Percentiles rank a stretch among this genome's conserved stretches.
These are phyloP conservation scores for Cornus controversa DNA, from an alignment of 148 eudicot species.

Conservation along the genomic window DNA sequence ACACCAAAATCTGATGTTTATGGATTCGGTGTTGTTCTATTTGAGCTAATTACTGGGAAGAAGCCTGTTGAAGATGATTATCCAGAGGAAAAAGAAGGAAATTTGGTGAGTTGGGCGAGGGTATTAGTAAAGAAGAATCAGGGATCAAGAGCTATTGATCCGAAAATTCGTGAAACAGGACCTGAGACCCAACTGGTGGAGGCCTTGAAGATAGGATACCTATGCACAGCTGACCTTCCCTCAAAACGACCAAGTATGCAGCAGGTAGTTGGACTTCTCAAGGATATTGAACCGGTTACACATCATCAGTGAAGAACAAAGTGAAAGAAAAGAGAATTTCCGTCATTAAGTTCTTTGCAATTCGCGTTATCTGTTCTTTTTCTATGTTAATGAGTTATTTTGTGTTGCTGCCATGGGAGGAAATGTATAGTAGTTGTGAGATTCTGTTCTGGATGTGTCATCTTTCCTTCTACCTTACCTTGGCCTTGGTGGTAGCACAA, in stretches of 20 bases:
- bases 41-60: slow-evolving; percentile 70
- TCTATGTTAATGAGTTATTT: neutral
- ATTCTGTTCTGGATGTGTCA: neutral
- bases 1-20: slow-evolving; percentile 66
- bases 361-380: neutral
- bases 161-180: slow-evolving; percentile 45
- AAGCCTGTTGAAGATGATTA: slow-evolving; percentile 50
- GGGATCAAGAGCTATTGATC: slow-evolving; percentile 40
- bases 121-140: slow-evolving; percentile 49
- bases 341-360: neutral
- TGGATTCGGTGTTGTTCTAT: slow-evolving; percentile 64
- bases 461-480: neutral
- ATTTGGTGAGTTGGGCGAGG: slow-evolving; percentile 55
- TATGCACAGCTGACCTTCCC: slow-evolving; percentile 68
- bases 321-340: neutral
- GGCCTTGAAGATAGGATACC: slow-evolving; percentile 59
- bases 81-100: slow-evolving; percentile 40
- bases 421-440: slow-evolving; percentile 13
- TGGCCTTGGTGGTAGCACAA: neutral
- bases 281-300: slow-evolving; percentile 49
- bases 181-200: slow-evolving; percentile 41
- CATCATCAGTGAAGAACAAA: slow-evolving; percentile 1
- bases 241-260: slow-evolving; percentile 64
- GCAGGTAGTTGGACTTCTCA: slow-evolving; percentile 60
- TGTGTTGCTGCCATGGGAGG: slow-evolving; percentile 11